Conservation (phyloP, 2,329 filamentous ascomycete genomes). For the Sclerotinia nivalis region DNA sequence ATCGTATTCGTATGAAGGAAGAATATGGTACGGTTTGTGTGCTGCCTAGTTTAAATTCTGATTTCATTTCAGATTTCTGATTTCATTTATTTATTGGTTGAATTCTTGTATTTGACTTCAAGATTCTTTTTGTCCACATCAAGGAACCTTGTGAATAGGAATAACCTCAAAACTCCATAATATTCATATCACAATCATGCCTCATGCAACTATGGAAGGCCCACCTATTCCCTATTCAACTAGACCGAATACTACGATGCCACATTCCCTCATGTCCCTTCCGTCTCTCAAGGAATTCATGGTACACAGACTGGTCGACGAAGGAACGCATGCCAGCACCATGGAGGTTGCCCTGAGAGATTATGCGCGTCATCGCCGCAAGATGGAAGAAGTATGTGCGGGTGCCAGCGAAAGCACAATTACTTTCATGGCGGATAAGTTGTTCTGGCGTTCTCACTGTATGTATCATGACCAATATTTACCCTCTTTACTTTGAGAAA, state of each 20-base stretch:
- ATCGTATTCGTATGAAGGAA: neutral
- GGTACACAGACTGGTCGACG: neutral
- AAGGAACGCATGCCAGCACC: neutral
- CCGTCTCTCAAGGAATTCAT: slow-evolving; percentile 2
- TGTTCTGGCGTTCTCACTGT: slow-evolving; percentile 7
- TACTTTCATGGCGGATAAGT: neutral
- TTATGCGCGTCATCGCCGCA: neutral
- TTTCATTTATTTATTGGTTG: neutral
- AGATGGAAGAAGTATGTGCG: neutral
- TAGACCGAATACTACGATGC: neutral
- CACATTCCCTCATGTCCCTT: neutral
- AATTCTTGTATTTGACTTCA: neutral
- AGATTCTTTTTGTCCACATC: neutral
- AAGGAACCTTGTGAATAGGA: neutral
- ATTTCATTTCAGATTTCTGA: no score
- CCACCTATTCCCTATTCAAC: neutral
- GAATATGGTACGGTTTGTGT: neutral
- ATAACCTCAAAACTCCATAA: neutral
- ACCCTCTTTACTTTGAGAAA: neutral
- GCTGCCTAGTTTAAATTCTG: neutral
- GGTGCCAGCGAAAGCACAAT: neutral
- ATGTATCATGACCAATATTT: neutral
- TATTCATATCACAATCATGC: neutral
- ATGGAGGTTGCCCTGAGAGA: neutral
- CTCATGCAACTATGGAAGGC: neutral